Conservation (phyloP, 2,329 filamentous ascomycete species). For the Fusarium virguliforme region DNA sequence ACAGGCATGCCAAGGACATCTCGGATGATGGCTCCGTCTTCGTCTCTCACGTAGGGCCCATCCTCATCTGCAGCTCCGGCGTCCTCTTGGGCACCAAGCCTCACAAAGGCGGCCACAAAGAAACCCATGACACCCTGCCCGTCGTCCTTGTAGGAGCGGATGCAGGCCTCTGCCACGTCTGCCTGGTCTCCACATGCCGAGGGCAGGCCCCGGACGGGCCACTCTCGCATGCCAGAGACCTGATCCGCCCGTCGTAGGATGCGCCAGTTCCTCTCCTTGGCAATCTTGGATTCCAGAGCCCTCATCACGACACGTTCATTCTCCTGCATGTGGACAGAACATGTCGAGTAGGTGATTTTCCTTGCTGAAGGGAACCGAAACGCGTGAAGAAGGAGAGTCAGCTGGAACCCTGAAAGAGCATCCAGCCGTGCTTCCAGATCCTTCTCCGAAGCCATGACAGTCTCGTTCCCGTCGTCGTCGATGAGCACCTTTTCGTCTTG, state of each 20-base stretch:
- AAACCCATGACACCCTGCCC: conserved; percentile 93
- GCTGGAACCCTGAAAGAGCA: conserved; percentile 86
- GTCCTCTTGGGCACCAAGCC: conserved; percentile 43
- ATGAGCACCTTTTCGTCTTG: conserved; percentile 60
- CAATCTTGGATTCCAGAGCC: conserved; percentile 78
- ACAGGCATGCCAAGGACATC: conserved; percentile 60
- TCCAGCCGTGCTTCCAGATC: conserved; percentile 76
- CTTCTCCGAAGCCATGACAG: conserved; percentile 66
- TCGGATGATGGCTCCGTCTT: conserved; percentile 67
- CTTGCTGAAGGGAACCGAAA: conserved; percentile 83
- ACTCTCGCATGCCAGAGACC: conserved; percentile 81
- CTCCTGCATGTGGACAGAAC: conserved; percentile 88
- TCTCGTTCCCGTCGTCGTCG: conserved; percentile 73
- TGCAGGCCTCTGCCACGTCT: conserved; percentile 79
- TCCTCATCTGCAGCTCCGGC: conserved; percentile 50
- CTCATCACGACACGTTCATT: conserved; percentile 88
- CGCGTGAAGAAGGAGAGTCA: conserved; percentile 86
- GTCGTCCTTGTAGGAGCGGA: conserved; percentile 86
- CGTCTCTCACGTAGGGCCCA: conserved; percentile 70
- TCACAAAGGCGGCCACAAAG: conserved; percentile 90
- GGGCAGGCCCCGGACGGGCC: conserved; percentile 77
- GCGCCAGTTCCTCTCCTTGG: conserved; percentile 80
- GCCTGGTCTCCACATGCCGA: conserved; percentile 66
- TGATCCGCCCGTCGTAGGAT: conserved; percentile 82
- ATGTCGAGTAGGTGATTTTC: conserved; percentile 93